Conservation (phyloP, 495 filamentous ascomycete species). For the Penicillium atrosanguineum region DNA sequence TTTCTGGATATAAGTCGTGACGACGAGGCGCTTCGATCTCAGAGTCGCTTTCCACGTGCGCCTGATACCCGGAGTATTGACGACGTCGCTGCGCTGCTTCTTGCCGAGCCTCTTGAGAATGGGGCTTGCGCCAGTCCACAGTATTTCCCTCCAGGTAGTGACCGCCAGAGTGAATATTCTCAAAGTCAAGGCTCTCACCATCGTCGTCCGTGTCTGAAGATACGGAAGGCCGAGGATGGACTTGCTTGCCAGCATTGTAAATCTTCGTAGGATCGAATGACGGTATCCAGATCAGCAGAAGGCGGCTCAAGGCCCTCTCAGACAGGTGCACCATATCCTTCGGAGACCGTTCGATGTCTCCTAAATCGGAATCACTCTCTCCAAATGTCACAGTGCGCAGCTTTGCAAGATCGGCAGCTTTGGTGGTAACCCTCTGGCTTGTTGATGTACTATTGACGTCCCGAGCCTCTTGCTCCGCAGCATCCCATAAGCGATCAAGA, state of each 20-base stretch:
- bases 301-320: conserved; percentile 33
- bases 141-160: conserved; percentile 39
- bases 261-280: conserved; percentile 6
- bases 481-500: conserved; percentile 38
- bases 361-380: conserved; percentile 33
- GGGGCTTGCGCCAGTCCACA: conserved; percentile 32
- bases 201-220: conserved; percentile 29
- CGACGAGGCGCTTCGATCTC: conserved; percentile 23
- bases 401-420: conserved; percentile 24
- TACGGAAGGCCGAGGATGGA: conserved; percentile 15
- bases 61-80: conserved; percentile 34
- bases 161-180: conserved; percentile 25
- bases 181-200: conserved; percentile 25
- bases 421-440: conserved; percentile 24
- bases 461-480: conserved; percentile 35
- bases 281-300: conserved; percentile 37
- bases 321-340: conserved; percentile 41
- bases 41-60: conserved; percentile 39
- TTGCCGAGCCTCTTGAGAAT: conserved; percentile 30
- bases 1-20: not conserved
- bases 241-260: conserved; percentile 2
- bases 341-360: conserved; percentile 34
- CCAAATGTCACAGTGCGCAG: conserved; percentile 28
- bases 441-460: conserved; percentile 29
- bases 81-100: conserved; percentile 24